Evolutionary conservation across 2,329 filamentous ascomycete species (phyloP).

Genomic region (Nemania sp.): DNA sequence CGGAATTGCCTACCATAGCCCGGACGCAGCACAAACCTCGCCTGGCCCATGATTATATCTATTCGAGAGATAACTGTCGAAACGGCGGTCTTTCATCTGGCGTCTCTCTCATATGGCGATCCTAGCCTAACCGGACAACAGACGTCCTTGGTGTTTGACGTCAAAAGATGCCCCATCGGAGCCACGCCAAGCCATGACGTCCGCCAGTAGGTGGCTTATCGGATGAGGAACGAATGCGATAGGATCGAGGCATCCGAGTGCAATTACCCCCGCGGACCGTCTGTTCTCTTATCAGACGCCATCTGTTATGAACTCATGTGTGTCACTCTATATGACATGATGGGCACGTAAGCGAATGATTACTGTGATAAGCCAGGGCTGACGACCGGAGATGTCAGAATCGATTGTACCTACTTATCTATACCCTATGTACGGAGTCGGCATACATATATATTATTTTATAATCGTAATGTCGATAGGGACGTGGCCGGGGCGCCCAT

Average conservation of each 20-base stretch:
- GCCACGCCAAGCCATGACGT: neutral
- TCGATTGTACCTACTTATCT: slow-evolving; percentile 14
- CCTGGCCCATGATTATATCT: slow-evolving; percentile 4
- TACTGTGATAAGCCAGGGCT: slow-evolving; percentile 32
- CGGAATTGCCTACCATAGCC: neutral
- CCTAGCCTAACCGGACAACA: slow-evolving; percentile 3
- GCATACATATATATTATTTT: neutral
- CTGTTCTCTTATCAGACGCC: slow-evolving; percentile 32
- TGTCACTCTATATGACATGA: slow-evolving; percentile 18
- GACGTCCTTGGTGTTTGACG: slow-evolving; percentile 1
- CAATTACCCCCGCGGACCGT: slow-evolving; percentile 23
- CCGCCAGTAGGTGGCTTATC: slow-evolving; percentile 2
- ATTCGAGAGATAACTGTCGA: slow-evolving; percentile 7
- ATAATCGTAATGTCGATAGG: slow-evolving; percentile 6
- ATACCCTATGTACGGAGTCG: no score
- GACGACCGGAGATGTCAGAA: slow-evolving; percentile 38
- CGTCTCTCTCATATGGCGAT: slow-evolving; percentile 14
- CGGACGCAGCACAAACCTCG: slow-evolving; percentile 1
- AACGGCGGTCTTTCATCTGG: neutral
- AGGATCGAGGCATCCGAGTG: neutral
- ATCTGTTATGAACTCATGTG: slow-evolving; percentile 31
- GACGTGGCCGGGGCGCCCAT: slow-evolving; percentile 14
- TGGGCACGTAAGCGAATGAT: slow-evolving; percentile 32
- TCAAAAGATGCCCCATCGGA: neutral
- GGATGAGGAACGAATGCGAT: neutral